Evolutionary conservation across 2,329 filamentous ascomycete genomes (phyloP), one percentile per base, ranked within the genome.

Genomic region (Xylariales sp.): DNA sequence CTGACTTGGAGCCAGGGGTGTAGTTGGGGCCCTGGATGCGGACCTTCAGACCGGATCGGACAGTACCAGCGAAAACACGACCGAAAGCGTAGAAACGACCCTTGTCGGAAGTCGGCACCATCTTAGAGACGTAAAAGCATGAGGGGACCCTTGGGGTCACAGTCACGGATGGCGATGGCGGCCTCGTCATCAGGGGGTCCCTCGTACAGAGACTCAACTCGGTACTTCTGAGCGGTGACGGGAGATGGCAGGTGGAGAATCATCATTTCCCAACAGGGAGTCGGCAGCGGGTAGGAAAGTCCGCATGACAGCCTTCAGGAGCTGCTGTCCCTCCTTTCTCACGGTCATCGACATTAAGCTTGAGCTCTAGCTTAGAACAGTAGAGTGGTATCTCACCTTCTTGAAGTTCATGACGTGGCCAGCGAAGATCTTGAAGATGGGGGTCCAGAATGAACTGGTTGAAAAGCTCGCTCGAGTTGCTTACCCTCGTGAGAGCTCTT

Each of bases 111-210:
- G 93, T 98, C 63, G 93, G 93, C 65, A 98, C 93, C 93, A 98
- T 98, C 88, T 98, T 98, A 71, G 93, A 98, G 70, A 98, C 90
- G 86, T 98, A 98, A 58, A n/a, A 97, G 80, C 93, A 98, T 98
- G 73, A 98, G 93, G 62, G 91, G 88, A 69, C 81, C 93, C 79
- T 95, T 95, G 72, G 91, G 80, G 71, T 98, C 88, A 71, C 93
- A 97, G 80, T 97, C 89, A 62, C 90, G 90, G 81, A 98, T 96
- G 81, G 84, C 89, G 67, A 95, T 86, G 76, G 86, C 90, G 60
- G 84, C 83, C 71, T 88, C 85, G 61, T 98, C 93, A 66, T 98
- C 93, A 46, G 75, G 63, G 59, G 93, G 93, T 80, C 93, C 93
- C 80, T 98, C 93, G 78, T 98, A 98, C 55, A 98, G 82, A 66